Evolutionary conservation across 2,329 filamentous ascomycete genomes (phyloP), one percentile per base, ranked within the genome.

Genomic region (Aschersonia sp.): DNA sequence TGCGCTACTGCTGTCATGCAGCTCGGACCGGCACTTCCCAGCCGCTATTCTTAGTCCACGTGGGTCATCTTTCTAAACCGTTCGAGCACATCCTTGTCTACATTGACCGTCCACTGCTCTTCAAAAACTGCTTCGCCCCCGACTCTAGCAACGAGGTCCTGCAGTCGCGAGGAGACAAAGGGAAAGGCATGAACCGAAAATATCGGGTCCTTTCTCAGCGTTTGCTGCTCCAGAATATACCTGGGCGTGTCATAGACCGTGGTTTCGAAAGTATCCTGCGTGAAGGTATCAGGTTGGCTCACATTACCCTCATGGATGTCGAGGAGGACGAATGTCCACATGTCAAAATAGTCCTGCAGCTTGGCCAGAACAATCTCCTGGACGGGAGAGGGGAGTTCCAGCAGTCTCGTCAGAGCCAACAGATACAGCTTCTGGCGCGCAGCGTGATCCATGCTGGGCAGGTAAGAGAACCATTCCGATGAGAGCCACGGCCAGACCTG

Each of bases 241-340:
- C 76, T 74, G 1, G 73, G 71, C 32, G 73, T 78, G 58, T 79
- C 75, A 58, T 70, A 80, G 53, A 78, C 73, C 5, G 61, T 67
- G 5, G 62, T 53, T 51, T 71, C 67, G 6, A 58, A 52, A 2
- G 65, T 58, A 1, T 56, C 59, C 66, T 70, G 71, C 10, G 79
- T 67, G n/a, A 78, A 64, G 47, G 65, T 68, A 57, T 81, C 78
- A 1, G 63, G 61, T 2, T 64, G 70, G 44, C 73, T 69, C 30
- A 71, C 69, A 41, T 71, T 68, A 30, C 77, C 77, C 43, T 82
- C 79, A 46, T 81, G 70, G 45, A 89, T 65, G 56, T 87, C 81
- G 1, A 66, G 66, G 32, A 89, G 68, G 1, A 86, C 74, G 52
- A 75, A 77, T 2, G 81, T 85, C 86, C 86, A 92, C 66, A 88